These are phyloP conservation scores for Pinus tabuliformis DNA, from an alignment of 75 land plant species.

Conservation along the genomic window DNA sequence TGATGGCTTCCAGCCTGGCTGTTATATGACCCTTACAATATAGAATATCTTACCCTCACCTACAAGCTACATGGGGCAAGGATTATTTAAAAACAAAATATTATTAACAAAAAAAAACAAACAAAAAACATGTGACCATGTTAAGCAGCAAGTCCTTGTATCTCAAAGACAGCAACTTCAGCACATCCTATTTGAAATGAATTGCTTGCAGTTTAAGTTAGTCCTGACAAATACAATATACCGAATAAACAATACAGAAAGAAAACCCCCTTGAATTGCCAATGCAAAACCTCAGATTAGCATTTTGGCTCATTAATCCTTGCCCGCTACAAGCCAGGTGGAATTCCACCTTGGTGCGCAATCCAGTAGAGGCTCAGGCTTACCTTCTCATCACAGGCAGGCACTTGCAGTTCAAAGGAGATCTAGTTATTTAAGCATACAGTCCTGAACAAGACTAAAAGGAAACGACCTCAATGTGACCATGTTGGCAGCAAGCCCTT, in stretches of 20 bases:
- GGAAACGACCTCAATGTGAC: background rate
- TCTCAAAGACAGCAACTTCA: background rate
- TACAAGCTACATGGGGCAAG: too few relatives aligned
- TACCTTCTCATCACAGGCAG: conserved; percentile 1
- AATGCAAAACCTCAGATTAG: conserved; percentile 2
- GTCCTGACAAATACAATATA: background rate
- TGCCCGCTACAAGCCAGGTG: conserved; percentile 2
- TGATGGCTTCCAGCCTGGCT: too few relatives aligned
- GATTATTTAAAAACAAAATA: too few relatives aligned
- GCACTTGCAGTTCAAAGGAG: background rate
- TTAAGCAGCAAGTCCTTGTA: background rate
- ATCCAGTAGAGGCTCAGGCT: background rate
- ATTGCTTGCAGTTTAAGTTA: too few relatives aligned
- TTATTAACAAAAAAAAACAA: too few relatives aligned
- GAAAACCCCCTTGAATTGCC: background rate
- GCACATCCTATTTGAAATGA: background rate
- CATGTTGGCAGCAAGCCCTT: background rate
- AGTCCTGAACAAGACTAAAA: background rate
- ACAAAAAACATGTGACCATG: background rate
- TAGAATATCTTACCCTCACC: too few relatives aligned
- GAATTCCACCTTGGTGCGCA: background rate
- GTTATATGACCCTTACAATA: too few relatives aligned
- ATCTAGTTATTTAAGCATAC: background rate
- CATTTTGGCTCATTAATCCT: conserved; percentile 10
- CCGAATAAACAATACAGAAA: background rate